Base-by-base conservation (phyloP, 768 basidiomycete genomes). In the Pleurotus platypus region DNA sequence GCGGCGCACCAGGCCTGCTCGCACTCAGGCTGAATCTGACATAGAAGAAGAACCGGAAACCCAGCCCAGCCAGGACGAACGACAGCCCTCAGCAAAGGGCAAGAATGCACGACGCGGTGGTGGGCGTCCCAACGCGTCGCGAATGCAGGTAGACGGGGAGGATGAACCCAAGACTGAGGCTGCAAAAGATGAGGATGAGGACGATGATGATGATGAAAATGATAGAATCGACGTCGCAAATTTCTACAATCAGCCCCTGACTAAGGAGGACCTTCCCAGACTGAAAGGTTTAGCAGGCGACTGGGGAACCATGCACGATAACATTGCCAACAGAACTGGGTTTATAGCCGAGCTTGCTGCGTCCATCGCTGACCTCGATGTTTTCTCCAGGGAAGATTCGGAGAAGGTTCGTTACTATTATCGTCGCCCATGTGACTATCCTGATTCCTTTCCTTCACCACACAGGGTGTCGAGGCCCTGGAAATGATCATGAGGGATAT, bases 401-500 rank as follows among this genome's bases (percentile, higher is more conserved):
- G 22, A 24, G 24, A 20, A 48, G 22, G 46, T 48, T 16, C 26
- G 13, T 22, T 26, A 8, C 15, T 20, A 16, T 16, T 18, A 20
- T 35, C 30, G 30, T 20, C 13, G 8, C 13, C 15, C 51, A 39
- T n/a, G 18, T 4, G 51, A 54, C 6, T 20, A 16, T 60, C 30
- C 12, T 46, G 18, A 39, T 12, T 15, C 16, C 27, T 8, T 26
- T 26, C 24, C 11, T 49, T 43, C 16, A 48, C 48, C 50, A 38
- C 50, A 38, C 57, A 89, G 88, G 75, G 77, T 35, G 65, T 90
- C 20, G 70, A 69, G 16, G 77, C 83, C 59, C 75, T 94, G 3
- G 92, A 95, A 57, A 39, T 47, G 18, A 74, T 87, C 48, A 88
- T 93, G 81, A 85, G 80, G 63, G 76, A 80, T 46, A 73, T 90